Percentiles rank a stretch among this genome's conserved stretches.
These are phyloP conservation scores for Corinectria fuckeliana DNA, from an alignment of 2,329 filamentous ascomycete genomes.

Conservation along the genomic window DNA sequence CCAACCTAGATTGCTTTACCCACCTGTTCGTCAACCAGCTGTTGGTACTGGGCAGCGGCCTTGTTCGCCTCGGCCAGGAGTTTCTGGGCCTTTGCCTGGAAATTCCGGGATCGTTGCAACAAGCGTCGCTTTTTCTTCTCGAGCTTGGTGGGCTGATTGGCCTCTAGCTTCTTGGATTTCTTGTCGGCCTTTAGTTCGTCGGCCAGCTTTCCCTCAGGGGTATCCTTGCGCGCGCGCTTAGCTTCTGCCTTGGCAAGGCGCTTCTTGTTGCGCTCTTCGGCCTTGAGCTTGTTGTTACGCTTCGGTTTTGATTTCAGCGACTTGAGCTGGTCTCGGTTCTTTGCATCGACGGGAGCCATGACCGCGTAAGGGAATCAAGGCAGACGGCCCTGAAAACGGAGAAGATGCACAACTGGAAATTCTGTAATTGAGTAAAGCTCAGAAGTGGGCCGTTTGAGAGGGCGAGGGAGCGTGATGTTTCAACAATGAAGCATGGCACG, in stretches of 20 bases:
- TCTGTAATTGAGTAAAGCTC: background rate
- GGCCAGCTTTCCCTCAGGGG: conserved; percentile 44
- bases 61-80: conserved; percentile 50
- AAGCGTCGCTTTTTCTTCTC: conserved; percentile 49
- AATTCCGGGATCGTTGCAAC: conserved; percentile 47
- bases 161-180: conserved; percentile 40
- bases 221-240: conserved; percentile 47
- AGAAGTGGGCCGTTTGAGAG: background rate
- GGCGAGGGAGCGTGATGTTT: conserved; percentile 9
- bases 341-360: conserved; percentile 14
- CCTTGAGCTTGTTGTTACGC: conserved; percentile 21
- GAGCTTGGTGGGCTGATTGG: conserved; percentile 40
- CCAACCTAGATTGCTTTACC: conserved; percentile 13
- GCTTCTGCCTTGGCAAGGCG: conserved; percentile 45
- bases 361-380: conserved; percentile 13
- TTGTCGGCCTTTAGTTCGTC: conserved; percentile 41
- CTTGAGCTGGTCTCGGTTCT: conserved; percentile 29
- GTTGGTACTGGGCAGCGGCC: conserved; percentile 38
- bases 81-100: conserved; percentile 41
- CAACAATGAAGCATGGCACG: conserved; percentile 15
- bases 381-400: conserved; percentile 3
- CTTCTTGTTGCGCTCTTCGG: conserved; percentile 45
- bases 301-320: conserved; percentile 25
- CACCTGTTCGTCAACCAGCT: conserved; percentile 34
- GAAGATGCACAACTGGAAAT: background rate